Evolutionary conservation across 2,329 filamentous ascomycete genomes (phyloP).

Genomic region (Trichoderma koningii): DNA sequence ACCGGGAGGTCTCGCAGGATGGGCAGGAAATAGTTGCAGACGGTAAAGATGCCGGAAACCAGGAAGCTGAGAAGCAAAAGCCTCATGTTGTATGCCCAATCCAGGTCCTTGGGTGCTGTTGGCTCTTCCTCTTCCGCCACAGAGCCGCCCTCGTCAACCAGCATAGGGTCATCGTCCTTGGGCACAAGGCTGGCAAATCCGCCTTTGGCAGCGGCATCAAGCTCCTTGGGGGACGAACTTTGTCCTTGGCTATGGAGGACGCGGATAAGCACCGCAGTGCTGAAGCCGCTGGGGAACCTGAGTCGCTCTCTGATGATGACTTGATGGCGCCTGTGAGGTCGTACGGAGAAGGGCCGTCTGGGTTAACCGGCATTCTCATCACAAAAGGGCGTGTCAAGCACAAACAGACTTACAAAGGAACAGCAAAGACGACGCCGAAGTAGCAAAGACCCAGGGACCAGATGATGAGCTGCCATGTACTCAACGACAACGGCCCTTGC

Average conservation of each 20-base stretch:
- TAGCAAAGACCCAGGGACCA: slow-evolving; percentile 95
- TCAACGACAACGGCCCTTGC: slow-evolving; percentile 72
- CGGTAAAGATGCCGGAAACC: slow-evolving; percentile 67
- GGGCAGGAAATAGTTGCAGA: slow-evolving; percentile 88
- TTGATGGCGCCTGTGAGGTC: slow-evolving; percentile 63
- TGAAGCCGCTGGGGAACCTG: slow-evolving; percentile 93
- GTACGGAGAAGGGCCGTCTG: slow-evolving; percentile 9
- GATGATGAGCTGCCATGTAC: slow-evolving; percentile 75
- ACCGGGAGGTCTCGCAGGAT: slow-evolving; percentile 82
- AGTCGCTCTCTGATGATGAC: slow-evolving; percentile 91
- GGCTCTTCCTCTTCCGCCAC: slow-evolving; percentile 35
- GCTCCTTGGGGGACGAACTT: slow-evolving; percentile 39
- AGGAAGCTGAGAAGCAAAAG: slow-evolving; percentile 60
- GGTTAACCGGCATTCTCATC: background rate
- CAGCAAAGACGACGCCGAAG: slow-evolving; percentile 95
- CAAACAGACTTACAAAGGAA: slow-evolving; percentile 63
- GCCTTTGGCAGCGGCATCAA: slow-evolving; percentile 43
- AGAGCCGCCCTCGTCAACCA: slow-evolving; percentile 33
- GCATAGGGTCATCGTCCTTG: slow-evolving; percentile 31
- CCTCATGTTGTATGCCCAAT: slow-evolving; percentile 53
- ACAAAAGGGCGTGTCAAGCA: too few species aligned
- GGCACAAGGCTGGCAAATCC: slow-evolving; percentile 49
- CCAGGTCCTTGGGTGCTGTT: slow-evolving; percentile 39
- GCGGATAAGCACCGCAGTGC: slow-evolving; percentile 88
- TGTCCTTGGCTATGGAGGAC: slow-evolving; percentile 72